Percentiles rank a stretch among this genome's conserved stretches.
These are phyloP conservation scores for Leucoagaricus sp. DNA, from an alignment of 1,284 basidiomycete genomes.

Conservation along the genomic window DNA sequence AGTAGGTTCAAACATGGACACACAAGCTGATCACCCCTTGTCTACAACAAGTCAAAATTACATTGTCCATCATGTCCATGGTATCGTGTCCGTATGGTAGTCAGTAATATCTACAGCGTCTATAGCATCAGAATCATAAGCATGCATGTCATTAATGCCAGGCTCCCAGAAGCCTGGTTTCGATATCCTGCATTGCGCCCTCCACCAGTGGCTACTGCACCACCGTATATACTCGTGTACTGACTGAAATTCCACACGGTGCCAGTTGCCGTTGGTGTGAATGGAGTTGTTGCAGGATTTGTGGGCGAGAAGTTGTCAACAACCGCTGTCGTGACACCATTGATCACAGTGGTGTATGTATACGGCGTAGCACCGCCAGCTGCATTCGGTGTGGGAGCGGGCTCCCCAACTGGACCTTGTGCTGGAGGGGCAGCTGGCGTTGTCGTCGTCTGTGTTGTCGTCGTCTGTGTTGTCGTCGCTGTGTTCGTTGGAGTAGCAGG, in stretches of 20 bases:
- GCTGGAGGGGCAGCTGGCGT: constrained; percentile 20
- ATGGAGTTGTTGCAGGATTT: constrained; percentile 41
- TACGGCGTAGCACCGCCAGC: constrained; percentile 54
- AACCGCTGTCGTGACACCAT: constrained; percentile 47
- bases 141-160: not conserved
- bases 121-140: constrained; percentile 1
- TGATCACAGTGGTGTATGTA: constrained; percentile 60
- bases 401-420: constrained; percentile 62
- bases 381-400: constrained; percentile 40
- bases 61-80: not conserved
- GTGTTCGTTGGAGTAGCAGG: constrained; percentile 25
- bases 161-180: not conserved
- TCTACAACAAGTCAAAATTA: not conserved
- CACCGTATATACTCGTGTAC: constrained; percentile 12
- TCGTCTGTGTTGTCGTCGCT: constrained; percentile 21
- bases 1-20: constrained; percentile 4
- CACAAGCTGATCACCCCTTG: not conserved
- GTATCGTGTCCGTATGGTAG: not conserved
- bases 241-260: constrained; percentile 41
- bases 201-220: not conserved
- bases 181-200: not conserved
- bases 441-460: not conserved
- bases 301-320: constrained; percentile 60
- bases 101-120: not conserved
- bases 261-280: constrained; percentile 43